A percentile compares a stretch with the other conserved stretches of the same genome.
Conservation (phyloP, 2,329 filamentous ascomycete species). For the Paecilomyces formosus region DNA sequence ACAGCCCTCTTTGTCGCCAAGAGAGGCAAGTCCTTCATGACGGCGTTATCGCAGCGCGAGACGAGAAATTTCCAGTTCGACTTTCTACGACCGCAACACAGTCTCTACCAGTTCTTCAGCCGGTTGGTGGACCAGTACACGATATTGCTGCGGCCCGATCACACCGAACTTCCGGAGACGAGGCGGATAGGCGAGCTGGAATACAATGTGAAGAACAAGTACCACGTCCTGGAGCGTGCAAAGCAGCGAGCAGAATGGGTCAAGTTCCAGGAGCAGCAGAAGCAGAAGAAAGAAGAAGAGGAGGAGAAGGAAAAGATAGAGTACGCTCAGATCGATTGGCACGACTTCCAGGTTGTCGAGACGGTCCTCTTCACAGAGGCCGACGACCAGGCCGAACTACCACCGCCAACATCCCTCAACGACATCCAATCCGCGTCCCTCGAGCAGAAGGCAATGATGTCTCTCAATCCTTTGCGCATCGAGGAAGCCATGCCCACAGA, state of each 20-base stretch:
- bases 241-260: slow-evolving; percentile 82
- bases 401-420: slow-evolving; percentile 79
- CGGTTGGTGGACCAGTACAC: slow-evolving; percentile 90
- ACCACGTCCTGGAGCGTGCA: slow-evolving; percentile 69
- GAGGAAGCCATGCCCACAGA: slow-evolving; percentile 92
- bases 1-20: slow-evolving; percentile 90
- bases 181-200: slow-evolving; percentile 66
- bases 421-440: slow-evolving; percentile 91
- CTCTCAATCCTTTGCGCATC: slow-evolving; percentile 73
- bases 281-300: slow-evolving; percentile 80
- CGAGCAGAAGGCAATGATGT: slow-evolving; percentile 89
- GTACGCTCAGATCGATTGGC: slow-evolving; percentile 91
- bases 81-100: slow-evolving; percentile 91
- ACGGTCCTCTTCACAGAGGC: slow-evolving; percentile 86
- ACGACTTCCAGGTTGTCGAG: slow-evolving; percentile 93
- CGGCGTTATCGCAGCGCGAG: slow-evolving; percentile 79
- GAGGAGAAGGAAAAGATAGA: slow-evolving; percentile 70
- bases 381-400: slow-evolving; percentile 79
- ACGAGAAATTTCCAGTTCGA: slow-evolving; percentile 90
- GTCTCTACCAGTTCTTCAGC: slow-evolving; percentile 91
- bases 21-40: slow-evolving; percentile 88
- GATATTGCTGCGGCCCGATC: slow-evolving; percentile 62
- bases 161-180: slow-evolving; percentile 63
- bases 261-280: slow-evolving; percentile 76
- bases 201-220: slow-evolving; percentile 70